These are phyloP conservation scores for Coemansia sp. DNA, from an alignment of 192 early-diverging fungal genomes.

Conservation along the genomic window DNA sequence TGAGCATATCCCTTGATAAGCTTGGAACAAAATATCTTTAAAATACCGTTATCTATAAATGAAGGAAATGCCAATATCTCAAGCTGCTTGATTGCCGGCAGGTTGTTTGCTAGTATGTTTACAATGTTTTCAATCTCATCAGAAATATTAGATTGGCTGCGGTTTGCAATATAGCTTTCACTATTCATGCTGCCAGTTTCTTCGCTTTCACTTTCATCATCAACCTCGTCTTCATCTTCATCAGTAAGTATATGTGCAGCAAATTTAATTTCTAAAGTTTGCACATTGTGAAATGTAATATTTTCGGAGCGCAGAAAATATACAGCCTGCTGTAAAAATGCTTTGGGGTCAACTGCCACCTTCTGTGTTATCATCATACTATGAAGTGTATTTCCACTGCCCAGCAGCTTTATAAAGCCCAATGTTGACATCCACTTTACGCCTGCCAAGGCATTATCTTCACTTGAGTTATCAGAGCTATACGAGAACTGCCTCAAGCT, in stretches of 20 bases:
- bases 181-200: background rate
- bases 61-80: background rate
- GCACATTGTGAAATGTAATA: slow-evolving; percentile 1
- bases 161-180: background rate
- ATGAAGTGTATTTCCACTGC: background rate
- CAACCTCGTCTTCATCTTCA: background rate
- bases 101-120: background rate
- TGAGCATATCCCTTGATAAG: background rate
- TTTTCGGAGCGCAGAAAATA: background rate
- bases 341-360: background rate
- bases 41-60: background rate
- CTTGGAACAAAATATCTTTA: background rate
- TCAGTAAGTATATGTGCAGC: background rate
- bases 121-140: background rate
- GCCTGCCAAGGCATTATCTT: background rate
- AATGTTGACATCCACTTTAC: background rate
- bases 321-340: background rate
- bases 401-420: slow-evolving; percentile 1
- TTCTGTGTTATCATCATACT: background rate
- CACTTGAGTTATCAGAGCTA: background rate
- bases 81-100: background rate
- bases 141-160: background rate
- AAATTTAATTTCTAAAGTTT: background rate
- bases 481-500: no score
- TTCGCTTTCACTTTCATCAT: background rate